Base-by-base conservation (phyloP, 345 rosid species). In the Diplotaxis tenuifolia region DNA sequence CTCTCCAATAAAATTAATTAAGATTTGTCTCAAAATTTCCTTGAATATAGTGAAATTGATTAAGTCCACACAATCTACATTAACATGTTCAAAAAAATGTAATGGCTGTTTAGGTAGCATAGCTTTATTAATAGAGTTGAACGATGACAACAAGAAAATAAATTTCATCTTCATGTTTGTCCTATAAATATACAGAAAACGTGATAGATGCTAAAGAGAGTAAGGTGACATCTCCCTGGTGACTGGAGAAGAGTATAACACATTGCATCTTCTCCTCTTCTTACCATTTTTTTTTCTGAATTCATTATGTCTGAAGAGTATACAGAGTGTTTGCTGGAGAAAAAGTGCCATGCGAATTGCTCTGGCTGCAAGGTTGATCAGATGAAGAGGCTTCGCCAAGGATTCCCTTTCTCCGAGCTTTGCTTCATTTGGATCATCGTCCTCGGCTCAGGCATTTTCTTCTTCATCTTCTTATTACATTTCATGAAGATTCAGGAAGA, bases 291-390 rank as follows among this genome's bases (percentile, higher is more conserved):
- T 52, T 52, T 14, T 21, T 12, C n/a, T n/a, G n/a, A 4, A 22
- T 20, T 4, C 25, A 19, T 14, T 42, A 83, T 74, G 86, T 83
- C 56, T 22, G 72, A 75, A 66, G 84, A 86, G 59, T 73, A 31
- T 4, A 52, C 22, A 34, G 86, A 80, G 80, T 42, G 88, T 21
- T 45, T 88, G 71, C 78, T 95, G 75, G 80, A 82, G 81, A 87
- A 85, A 63, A 78, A 75, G 20, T 85, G 82, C 79, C 64, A 88
- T 70, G 90, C 88, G 64, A 79, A 84, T 66, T 95, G 99, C 50
- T 83, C 97, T 0, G 99, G 99, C 6, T 94, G 96, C 65, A 84
- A 86, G 59, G 87, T 88, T 72, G 96, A 94, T 19, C 86, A 77
- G 60, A 65, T 20, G 62, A 91, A 89, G 77, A 78, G 82, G 68